Evolutionary conservation across 2,329 filamentous ascomycete genomes (phyloP), one percentile per base, ranked within the genome.

Genomic region (Dendrostoma leiphaemia): DNA sequence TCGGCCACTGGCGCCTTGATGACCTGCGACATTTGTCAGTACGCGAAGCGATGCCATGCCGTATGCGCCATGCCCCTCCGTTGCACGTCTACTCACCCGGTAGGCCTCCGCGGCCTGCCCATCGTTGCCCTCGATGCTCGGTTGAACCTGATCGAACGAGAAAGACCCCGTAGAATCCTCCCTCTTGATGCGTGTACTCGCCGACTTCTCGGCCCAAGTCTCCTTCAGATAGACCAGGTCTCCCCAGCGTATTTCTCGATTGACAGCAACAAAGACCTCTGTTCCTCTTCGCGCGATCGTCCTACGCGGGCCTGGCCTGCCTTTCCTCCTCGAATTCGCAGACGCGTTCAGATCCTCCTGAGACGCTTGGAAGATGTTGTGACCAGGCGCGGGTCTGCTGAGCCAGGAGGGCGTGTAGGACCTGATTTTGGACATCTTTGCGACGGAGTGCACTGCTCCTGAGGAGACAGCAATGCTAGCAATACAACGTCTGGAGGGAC

Each of bases 161-260:
- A 74, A 66, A 10, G 71, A 67, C 48, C 66, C 69, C 2, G 64
- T 57, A 2, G 77, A 73, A 40, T 74, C 72, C 60, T 83, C 79
- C 48, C 72, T 72, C 68, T 82, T 82, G 61, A 80, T 69, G 28
- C 71, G 71, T 40, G 63, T 54, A 17, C 66, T 64, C 51, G 54
- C 61, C 17, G 65, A 62, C 51, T 72, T 73, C 26, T 75, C 66
- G 51, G 76, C 73, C 71, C 74, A 80, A 49, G 68, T 66, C 58
- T 85, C 89, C 74, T 95, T 96, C 65, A 97, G 70, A 56, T 86
- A 83, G 48, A 85, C 83, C 52, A 99, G 74, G 71, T 96, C 90
- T 9, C 89, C 87, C 91, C 94, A 99, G 69, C 92, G 82, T 58
- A 99, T 88, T 70, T 97, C 90, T 63, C 88, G 92, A 46, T 92